phyloP scores from a whole-genome alignment of 345 rosid genomes.

The Geranium brycei region DNA sequence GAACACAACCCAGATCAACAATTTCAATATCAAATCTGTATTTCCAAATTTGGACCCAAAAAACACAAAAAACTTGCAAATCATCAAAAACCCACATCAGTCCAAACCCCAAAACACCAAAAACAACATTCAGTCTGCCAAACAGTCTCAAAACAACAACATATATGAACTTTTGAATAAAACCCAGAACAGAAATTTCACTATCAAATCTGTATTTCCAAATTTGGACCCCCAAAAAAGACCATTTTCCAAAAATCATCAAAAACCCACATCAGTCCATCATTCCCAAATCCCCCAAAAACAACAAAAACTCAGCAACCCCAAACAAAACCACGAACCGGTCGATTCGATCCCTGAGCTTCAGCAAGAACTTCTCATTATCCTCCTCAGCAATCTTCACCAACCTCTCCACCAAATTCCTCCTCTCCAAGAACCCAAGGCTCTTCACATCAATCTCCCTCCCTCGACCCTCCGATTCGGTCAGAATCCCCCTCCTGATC shows the following conservation, averaged over 20 bases:
- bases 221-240: background rate
- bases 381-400: conserved; percentile 69
- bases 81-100: background rate
- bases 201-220: too few species aligned
- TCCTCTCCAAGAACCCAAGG: conserved; percentile 59
- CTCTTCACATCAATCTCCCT: conserved; percentile 52
- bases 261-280: too few species aligned
- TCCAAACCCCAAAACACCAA: too few species aligned
- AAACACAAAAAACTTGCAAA: background rate
- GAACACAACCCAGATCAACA: too few species aligned
- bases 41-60: background rate
- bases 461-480: conserved; percentile 31
- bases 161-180: too few species aligned
- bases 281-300: too few species aligned
- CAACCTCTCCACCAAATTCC: conserved; percentile 58
- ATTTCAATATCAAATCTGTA: too few species aligned
- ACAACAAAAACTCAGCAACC: background rate
- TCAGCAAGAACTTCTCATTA: conserved; percentile 65
- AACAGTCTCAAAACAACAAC: background rate
- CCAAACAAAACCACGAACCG: conserved; percentile 19
- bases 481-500: conserved; percentile 54
- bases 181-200: too few species aligned
- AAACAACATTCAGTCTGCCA: background rate
- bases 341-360: conserved; percentile 66
- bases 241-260: background rate